Percentiles rank a stretch among this genome's conserved stretches.
Evolutionary conservation across 306 rosid genomes (phyloP).

Genomic region (Sechiopsis laciniata): DNA sequence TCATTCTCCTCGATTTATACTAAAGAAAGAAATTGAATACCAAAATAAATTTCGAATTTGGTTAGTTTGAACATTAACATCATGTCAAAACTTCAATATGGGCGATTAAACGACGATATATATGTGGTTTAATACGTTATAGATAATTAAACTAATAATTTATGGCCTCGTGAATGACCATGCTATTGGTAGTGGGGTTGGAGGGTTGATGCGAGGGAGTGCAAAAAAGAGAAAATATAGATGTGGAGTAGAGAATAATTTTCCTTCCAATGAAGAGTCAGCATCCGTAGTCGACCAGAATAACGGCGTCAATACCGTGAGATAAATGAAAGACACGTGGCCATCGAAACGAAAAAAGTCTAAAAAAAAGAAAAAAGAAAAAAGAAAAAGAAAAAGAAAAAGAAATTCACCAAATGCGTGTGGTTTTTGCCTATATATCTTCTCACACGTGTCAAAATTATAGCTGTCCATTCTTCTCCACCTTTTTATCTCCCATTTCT

Average conservation of each 20-base stretch:
- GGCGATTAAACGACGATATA: too few species aligned
- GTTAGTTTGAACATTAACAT: too few species aligned
- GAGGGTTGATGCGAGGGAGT: not conserved
- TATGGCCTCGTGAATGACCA: too few species aligned
- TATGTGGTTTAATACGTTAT: too few species aligned
- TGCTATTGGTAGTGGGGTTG: not conserved
- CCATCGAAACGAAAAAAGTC: not conserved
- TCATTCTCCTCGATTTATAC: too few species aligned
- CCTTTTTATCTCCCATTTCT: constrained; percentile 34
- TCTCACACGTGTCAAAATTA: constrained; percentile 53
- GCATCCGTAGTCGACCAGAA: constrained; percentile 12
- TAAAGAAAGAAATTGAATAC: too few species aligned
- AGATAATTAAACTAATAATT: too few species aligned
- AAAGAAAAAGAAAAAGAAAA: too few species aligned
- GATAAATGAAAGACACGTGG: constrained; percentile 11
- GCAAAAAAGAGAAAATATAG: not conserved
- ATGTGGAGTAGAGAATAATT: constrained; percentile 12
- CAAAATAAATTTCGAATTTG: too few species aligned
- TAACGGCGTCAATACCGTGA: not conserved
- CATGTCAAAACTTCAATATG: too few species aligned
- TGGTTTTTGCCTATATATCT: constrained; percentile 37
- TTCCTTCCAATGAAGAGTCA: constrained; percentile 1
- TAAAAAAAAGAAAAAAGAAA: not conserved
- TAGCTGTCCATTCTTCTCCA: constrained; percentile 29
- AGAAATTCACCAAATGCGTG: constrained; percentile 36